phyloP scores from a whole-genome alignment of 345 rosid species.

The Abelmoschus esculentus region DNA sequence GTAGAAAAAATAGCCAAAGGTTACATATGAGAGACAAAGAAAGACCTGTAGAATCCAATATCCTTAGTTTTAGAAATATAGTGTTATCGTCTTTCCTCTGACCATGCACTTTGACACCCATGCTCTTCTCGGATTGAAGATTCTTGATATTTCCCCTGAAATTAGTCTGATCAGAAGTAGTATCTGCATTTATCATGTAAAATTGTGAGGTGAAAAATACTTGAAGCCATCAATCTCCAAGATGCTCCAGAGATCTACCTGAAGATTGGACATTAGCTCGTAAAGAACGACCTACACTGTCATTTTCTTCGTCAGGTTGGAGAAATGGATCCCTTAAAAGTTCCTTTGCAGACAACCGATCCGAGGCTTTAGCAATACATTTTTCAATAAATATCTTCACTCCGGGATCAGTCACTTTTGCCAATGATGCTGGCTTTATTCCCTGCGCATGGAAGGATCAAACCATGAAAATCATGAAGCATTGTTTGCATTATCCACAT shows the following conservation, averaged over 20 bases:
- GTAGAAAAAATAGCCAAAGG: background rate
- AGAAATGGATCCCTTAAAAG: slow-evolving; percentile 88
- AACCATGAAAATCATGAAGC: slow-evolving; percentile 9
- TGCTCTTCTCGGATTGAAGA: slow-evolving; percentile 29
- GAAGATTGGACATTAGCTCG: slow-evolving; percentile 19
- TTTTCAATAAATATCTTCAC: slow-evolving; percentile 78
- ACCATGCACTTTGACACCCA: slow-evolving; percentile 70
- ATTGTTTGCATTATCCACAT: background rate
- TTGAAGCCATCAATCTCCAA: slow-evolving; percentile 1
- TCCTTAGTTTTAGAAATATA: slow-evolving; percentile 76
- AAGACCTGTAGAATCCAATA: slow-evolving; percentile 72
- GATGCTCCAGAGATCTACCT: slow-evolving; percentile 27
- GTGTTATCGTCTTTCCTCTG: slow-evolving; percentile 72
- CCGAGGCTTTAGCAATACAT: slow-evolving; percentile 71
- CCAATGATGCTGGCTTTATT: slow-evolving; percentile 84
- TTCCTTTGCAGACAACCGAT: slow-evolving; percentile 71
- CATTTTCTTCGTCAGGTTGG: slow-evolving; percentile 46
- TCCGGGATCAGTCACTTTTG: slow-evolving; percentile 57
- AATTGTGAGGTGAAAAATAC: slow-evolving; percentile 7
- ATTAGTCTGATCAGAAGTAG: slow-evolving; percentile 22
- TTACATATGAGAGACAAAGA: slow-evolving; percentile 8
- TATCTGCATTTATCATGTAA: slow-evolving; percentile 28
- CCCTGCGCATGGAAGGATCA: slow-evolving; percentile 44
- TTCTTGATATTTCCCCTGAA: slow-evolving; percentile 16
- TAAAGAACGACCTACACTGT: slow-evolving; percentile 27